These are phyloP conservation scores for Skeletonema marinoi DNA, from an alignment of 108 stramenopile species.

Conservation along the genomic window DNA sequence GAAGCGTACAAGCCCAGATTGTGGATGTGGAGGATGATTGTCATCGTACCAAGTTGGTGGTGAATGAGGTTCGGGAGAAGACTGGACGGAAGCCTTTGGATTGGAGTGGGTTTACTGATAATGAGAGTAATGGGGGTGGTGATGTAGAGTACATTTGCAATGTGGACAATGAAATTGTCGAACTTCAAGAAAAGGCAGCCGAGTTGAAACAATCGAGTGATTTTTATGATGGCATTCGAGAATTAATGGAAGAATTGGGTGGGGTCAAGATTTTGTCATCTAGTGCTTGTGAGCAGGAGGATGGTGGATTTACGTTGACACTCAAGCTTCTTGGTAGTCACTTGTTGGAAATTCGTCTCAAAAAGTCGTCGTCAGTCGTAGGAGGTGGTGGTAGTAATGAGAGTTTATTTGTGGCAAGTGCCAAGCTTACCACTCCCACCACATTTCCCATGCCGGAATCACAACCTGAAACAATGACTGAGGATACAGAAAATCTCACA, in stretches of 20 bases:
- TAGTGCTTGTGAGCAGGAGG: constrained; percentile 9
- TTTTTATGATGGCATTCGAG: constrained; percentile 58
- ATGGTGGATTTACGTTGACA: constrained; percentile 20
- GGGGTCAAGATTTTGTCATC: constrained; percentile 57
- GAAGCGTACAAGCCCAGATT: constrained; percentile 22
- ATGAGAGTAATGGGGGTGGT: background rate
- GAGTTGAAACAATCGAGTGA: constrained; percentile 54
- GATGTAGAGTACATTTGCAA: constrained; percentile 9
- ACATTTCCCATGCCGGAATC: constrained; percentile 19
- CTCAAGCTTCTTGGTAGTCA: constrained; percentile 44
- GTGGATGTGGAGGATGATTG: constrained; percentile 22
- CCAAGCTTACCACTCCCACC: constrained; percentile 48
- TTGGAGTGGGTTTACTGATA: constrained; percentile 8
- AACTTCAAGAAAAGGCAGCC: constrained; percentile 41
- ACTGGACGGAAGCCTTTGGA: constrained; percentile 28
- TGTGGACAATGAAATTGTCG: constrained; percentile 31
- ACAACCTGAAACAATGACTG: background rate
- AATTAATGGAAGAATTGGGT: constrained; percentile 68
- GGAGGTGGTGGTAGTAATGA: background rate
- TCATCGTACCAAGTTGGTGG: constrained; percentile 7
- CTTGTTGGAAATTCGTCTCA: constrained; percentile 37
- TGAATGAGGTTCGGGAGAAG: constrained; percentile 38
- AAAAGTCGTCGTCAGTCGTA: background rate
- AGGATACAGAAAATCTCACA: background rate
- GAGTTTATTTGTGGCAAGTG: constrained; percentile 21